These are phyloP conservation scores for Pythium phragmitis DNA, from an alignment of 352 stramenopile genomes.

Conservation along the genomic window DNA sequence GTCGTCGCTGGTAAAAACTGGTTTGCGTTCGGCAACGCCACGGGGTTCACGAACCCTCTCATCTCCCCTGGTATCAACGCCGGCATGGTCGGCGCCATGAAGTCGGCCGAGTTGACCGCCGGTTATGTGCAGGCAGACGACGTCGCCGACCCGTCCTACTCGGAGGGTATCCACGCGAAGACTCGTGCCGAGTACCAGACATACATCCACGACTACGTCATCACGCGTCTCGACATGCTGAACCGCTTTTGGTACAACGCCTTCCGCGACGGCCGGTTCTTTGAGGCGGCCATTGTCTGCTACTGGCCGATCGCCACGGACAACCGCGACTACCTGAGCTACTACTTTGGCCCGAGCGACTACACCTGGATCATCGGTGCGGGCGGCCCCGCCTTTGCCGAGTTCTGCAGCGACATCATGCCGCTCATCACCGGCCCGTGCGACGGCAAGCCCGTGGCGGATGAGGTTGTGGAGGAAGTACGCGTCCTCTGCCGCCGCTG, in stretches of 20 bases:
- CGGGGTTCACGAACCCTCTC: slow-evolving; percentile 14
- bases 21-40: slow-evolving; percentile 15
- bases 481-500: not conserved
- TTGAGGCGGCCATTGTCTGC: slow-evolving; percentile 1
- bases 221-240: slow-evolving; percentile 5
- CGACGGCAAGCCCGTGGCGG: not conserved
- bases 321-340: not conserved
- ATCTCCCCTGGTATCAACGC: slow-evolving; percentile 15
- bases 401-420: slow-evolving; percentile 14
- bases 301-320: not conserved
- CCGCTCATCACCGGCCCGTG: slow-evolving; percentile 14
- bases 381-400: not conserved
- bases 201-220: slow-evolving; percentile 12
- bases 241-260: slow-evolving; percentile 16
- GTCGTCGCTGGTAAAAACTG: slow-evolving; percentile 11
- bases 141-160: not conserved
- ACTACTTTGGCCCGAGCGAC: not conserved
- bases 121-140: slow-evolving; percentile 3
- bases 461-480: slow-evolving; percentile 6
- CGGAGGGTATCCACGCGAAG: not conserved
- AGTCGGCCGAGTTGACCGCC: slow-evolving; percentile 6
- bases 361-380: slow-evolving; percentile 7
- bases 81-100: not conserved
- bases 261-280: slow-evolving; percentile 10
- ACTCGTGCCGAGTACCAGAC: slow-evolving; percentile 3